Evolutionary conservation across 2,329 filamentous ascomycete species (phyloP).

Genomic region (Aspergillus sojae): DNA sequence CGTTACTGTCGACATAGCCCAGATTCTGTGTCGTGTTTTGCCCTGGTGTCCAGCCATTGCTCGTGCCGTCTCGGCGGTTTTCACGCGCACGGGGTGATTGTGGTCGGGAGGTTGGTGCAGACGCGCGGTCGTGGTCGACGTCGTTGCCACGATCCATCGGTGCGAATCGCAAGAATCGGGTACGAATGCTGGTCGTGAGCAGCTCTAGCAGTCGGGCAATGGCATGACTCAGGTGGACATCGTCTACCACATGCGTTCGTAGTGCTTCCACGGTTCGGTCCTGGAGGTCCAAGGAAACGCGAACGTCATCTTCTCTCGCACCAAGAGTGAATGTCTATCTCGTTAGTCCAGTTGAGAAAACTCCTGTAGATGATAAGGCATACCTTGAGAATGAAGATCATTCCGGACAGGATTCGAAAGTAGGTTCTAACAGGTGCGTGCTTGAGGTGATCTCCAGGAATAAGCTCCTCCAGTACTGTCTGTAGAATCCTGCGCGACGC

Average conservation of each 20-base stretch:
- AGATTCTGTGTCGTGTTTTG: constrained; percentile 21
- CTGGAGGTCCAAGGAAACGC: constrained; percentile 60
- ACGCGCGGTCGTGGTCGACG: constrained; percentile 40
- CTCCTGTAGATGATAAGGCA: constrained; percentile 6
- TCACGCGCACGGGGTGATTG: constrained; percentile 43
- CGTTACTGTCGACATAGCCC: constrained; percentile 32
- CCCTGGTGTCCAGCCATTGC: constrained; percentile 30
- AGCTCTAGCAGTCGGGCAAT: constrained; percentile 64
- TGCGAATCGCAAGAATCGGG: constrained; percentile 60
- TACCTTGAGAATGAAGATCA: constrained; percentile 67
- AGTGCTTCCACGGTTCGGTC: constrained; percentile 62
- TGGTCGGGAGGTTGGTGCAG: constrained; percentile 36
- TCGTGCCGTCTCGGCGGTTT: constrained; percentile 29
- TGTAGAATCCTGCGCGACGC: constrained; percentile 63
- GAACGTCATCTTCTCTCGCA: constrained; percentile 64
- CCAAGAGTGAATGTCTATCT: constrained; percentile 62
- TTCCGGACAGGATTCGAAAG: constrained; percentile 65
- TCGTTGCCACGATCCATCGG: constrained; percentile 52
- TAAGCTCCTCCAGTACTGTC: constrained; percentile 61
- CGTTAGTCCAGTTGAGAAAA: constrained; percentile 6
- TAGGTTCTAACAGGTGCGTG: constrained; percentile 66
- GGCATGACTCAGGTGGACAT: constrained; percentile 65
- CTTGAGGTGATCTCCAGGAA: constrained; percentile 60
- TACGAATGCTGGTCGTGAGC: constrained; percentile 60
- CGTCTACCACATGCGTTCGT: constrained; percentile 64